These are phyloP conservation scores for Myxozyma neotropica DNA, from an alignment of 805 yeast genomes.

Conservation along the genomic window DNA sequence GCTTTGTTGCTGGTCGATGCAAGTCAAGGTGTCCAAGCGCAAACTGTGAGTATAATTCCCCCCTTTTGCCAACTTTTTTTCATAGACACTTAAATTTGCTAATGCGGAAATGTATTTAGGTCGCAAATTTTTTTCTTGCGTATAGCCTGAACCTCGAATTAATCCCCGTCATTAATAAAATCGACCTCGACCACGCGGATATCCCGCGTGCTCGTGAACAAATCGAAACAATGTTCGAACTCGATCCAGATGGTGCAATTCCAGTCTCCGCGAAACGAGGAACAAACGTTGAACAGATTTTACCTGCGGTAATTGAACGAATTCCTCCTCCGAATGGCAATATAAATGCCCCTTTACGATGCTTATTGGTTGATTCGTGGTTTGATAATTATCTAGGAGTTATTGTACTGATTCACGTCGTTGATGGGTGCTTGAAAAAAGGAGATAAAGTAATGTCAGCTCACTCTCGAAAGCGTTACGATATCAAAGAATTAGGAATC, in stretches of 20 bases:
- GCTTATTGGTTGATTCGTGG: slow-evolving; percentile 95
- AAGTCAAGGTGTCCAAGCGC: slow-evolving; percentile 95
- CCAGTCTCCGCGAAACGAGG: slow-evolving; percentile 94
- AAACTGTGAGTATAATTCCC: slow-evolving; percentile 59
- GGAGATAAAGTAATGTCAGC: slow-evolving; percentile 79
- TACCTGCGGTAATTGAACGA: slow-evolving; percentile 78
- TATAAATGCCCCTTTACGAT: slow-evolving; percentile 56
- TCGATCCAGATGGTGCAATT: slow-evolving; percentile 70
- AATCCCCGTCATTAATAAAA: slow-evolving; percentile 88
- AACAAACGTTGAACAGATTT: slow-evolving; percentile 68
- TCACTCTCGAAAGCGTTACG: slow-evolving; percentile 74
- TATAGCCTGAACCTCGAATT: slow-evolving; percentile 78
- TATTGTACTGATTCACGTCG: slow-evolving; percentile 77
- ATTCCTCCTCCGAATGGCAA: slow-evolving; percentile 80
- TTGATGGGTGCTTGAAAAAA: slow-evolving; percentile 74
- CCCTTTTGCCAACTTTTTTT: too few relatives aligned
- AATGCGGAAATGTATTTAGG: slow-evolving; percentile 1
- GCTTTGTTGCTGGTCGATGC: slow-evolving; percentile 91
- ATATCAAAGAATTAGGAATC: slow-evolving; percentile 89
- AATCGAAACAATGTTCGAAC: slow-evolving; percentile 80
- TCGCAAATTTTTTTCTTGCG: slow-evolving; percentile 93
- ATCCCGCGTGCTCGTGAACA: slow-evolving; percentile 79
- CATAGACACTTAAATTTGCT: neutral
- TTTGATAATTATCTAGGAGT: slow-evolving; percentile 93
- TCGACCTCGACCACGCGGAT: slow-evolving; percentile 87